phyloP scores from a whole-genome alignment of 176 grass and related monocot species.

The Ananas comosus region DNA sequence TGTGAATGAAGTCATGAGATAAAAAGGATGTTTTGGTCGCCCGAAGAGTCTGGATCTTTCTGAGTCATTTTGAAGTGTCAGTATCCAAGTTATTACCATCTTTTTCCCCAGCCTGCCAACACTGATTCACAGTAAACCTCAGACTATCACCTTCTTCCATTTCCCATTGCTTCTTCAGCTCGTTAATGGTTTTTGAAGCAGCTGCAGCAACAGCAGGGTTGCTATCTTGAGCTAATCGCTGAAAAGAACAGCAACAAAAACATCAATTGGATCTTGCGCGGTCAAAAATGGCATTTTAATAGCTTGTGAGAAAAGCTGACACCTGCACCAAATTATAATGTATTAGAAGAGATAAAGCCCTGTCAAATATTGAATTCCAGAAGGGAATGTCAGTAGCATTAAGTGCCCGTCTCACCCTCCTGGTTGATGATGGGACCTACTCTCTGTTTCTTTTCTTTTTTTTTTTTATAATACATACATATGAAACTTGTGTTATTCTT shows the following conservation, averaged over 20 bases:
- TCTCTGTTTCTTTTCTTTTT: not conserved
- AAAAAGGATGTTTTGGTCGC: not conserved
- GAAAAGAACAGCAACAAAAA: constrained; percentile 19
- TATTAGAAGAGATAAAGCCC: not conserved
- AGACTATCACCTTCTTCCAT: constrained; percentile 92
- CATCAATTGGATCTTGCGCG: not conserved
- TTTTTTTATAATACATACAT: too few relatives aligned
- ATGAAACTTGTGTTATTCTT: not conserved
- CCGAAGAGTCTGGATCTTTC: not conserved
- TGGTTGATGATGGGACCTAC: not conserved
- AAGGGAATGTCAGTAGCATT: not conserved
- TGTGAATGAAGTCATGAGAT: too few relatives aligned
- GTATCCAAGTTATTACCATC: constrained; percentile 20
- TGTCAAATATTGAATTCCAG: not conserved
- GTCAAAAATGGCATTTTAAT: not conserved
- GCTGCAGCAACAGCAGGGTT: constrained; percentile 64
- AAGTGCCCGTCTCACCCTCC: not conserved
- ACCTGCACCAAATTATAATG: not conserved
- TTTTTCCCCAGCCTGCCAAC: constrained; percentile 13
- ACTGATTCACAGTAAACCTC: constrained; percentile 68
- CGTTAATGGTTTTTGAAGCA: constrained; percentile 72
- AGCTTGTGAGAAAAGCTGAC: not conserved
- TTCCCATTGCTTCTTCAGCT: constrained; percentile 86
- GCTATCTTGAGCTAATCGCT: constrained; percentile 85
- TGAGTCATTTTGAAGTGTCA: not conserved